Conservation (phyloP, 352 stramenopile species). For the Phytopythium aichiense region DNA sequence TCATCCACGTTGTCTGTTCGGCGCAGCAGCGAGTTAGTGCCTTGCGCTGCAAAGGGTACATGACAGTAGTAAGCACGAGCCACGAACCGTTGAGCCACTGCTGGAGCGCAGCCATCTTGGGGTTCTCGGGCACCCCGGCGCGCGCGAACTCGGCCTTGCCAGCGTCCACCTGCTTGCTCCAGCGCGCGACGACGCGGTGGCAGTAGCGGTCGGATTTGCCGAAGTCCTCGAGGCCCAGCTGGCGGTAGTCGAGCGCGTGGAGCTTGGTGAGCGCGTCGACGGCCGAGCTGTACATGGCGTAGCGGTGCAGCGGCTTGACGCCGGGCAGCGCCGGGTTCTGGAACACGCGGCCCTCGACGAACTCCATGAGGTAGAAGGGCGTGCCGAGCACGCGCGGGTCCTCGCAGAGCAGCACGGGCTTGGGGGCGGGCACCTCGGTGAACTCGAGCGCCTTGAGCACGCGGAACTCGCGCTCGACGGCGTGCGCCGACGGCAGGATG, state of each 20-base stretch:
- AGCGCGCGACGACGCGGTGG: slow-evolving; percentile 63
- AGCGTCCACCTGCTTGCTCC: slow-evolving; percentile 65
- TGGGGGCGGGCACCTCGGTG: slow-evolving; percentile 62
- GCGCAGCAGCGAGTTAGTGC: not conserved
- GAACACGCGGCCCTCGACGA: slow-evolving; percentile 69
- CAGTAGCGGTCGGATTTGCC: slow-evolving; percentile 66
- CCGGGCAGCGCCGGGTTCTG: slow-evolving; percentile 59
- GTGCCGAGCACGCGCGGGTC: slow-evolving; percentile 61
- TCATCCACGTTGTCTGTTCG: slow-evolving; percentile 26
- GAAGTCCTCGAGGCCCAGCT: slow-evolving; percentile 51
- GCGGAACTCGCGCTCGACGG: slow-evolving; percentile 75
- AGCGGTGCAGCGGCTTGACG: slow-evolving; percentile 67
- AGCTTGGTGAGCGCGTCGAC: slow-evolving; percentile 63
- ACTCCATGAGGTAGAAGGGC: slow-evolving; percentile 83
- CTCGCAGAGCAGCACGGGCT: slow-evolving; percentile 62
- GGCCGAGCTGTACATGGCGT: slow-evolving; percentile 76
- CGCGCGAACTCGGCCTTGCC: slow-evolving; percentile 43
- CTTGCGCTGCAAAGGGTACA: not conserved
- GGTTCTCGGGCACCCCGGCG: slow-evolving; percentile 51
- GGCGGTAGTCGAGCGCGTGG: slow-evolving; percentile 59
- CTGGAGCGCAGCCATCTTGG: slow-evolving; percentile 41
- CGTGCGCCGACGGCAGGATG: slow-evolving; percentile 77
- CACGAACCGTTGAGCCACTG: slow-evolving; percentile 46
- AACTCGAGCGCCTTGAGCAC: slow-evolving; percentile 62
- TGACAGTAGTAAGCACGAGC: not conserved